Percentiles rank a stretch among this genome's conserved stretches.
phyloP scores from a whole-genome alignment of 2,329 filamentous ascomycete species.

The Parasarocladium wereldwijsianum region DNA sequence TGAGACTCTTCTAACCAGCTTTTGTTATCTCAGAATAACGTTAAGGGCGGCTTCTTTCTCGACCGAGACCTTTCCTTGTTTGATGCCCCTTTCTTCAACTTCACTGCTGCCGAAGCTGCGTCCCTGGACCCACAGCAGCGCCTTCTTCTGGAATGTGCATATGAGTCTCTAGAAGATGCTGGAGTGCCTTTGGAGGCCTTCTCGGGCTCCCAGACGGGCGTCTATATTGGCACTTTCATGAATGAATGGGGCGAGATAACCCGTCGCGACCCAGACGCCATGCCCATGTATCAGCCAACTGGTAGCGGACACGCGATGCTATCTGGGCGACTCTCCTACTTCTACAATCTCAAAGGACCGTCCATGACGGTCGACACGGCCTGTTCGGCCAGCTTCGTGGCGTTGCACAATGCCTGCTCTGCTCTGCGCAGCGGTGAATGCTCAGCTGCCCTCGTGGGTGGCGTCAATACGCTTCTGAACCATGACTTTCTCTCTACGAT shows the following conservation, averaged over 20 bases:
- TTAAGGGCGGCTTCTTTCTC: slow-evolving; percentile 24
- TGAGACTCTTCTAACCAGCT: too few species aligned
- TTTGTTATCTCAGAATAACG: too few species aligned
- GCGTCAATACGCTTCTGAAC: too few species aligned
- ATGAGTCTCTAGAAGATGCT: slow-evolving; percentile 38
- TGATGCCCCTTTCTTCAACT: slow-evolving; percentile 36
- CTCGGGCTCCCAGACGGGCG: slow-evolving; percentile 31
- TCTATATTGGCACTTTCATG: slow-evolving; percentile 32
- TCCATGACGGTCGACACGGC: slow-evolving; percentile 22
- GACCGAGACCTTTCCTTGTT: slow-evolving; percentile 30
- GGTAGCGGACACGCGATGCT: slow-evolving; percentile 26
- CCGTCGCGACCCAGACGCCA: slow-evolving; percentile 27
- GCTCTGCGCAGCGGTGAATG: slow-evolving; percentile 16
- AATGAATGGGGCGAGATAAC: slow-evolving; percentile 32
- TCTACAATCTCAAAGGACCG: slow-evolving; percentile 27
- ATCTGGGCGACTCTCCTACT: slow-evolving; percentile 32
- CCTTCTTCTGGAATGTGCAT: slow-evolving; percentile 35
- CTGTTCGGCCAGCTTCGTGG: slow-evolving; percentile 20
- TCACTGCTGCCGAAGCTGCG: slow-evolving; percentile 33
- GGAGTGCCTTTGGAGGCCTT: slow-evolving; percentile 31
- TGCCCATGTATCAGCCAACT: slow-evolving; percentile 31
- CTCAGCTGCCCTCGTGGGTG: slow-evolving; percentile 16
- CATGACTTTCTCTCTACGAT: too few species aligned
- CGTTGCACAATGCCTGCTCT: slow-evolving; percentile 14
- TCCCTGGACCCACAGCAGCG: slow-evolving; percentile 40